Conservation (phyloP, 768 basidiomycete species). For the Amanita subjunquillea region DNA sequence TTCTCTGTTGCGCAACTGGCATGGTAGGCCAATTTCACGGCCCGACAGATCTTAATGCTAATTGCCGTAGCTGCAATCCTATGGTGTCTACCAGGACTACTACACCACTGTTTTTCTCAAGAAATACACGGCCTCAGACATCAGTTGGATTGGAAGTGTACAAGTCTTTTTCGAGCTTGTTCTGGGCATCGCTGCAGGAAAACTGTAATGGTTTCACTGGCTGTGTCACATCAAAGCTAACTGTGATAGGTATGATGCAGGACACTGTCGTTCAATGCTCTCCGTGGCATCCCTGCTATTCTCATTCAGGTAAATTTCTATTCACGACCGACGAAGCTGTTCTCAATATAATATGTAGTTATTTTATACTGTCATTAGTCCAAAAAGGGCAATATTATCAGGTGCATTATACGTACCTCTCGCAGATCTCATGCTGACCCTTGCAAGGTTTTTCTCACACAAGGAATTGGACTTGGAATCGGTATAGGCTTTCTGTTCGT, state of each 20-base stretch:
- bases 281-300: slow-evolving; percentile 3
- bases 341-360: neutral
- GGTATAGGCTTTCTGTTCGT: slow-evolving; percentile 32
- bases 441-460: slow-evolving; percentile 31
- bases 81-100: slow-evolving; percentile 8
- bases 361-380: slow-evolving; percentile 5
- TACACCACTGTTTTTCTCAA: slow-evolving; percentile 3
- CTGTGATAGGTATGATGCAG: slow-evolving; percentile 6
- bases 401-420: neutral
- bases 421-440: neutral
- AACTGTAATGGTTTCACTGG: neutral
- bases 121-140: slow-evolving; percentile 7
- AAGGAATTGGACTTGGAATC: slow-evolving; percentile 38
- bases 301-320: slow-evolving; percentile 4
- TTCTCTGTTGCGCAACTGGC: slow-evolving; percentile 3
- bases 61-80: slow-evolving; percentile 3
- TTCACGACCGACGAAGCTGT: no score
- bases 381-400: slow-evolving; percentile 6
- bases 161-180: slow-evolving; percentile 8
- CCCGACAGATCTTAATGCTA: neutral
- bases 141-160: slow-evolving; percentile 8
- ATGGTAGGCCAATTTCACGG: neutral
- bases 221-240: neutral
- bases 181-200: slow-evolving; percentile 6
- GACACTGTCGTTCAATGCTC: slow-evolving; percentile 6